phyloP scores from a whole-genome alignment of 768 basidiomycete species.

The Cubamyces lactineus region DNA sequence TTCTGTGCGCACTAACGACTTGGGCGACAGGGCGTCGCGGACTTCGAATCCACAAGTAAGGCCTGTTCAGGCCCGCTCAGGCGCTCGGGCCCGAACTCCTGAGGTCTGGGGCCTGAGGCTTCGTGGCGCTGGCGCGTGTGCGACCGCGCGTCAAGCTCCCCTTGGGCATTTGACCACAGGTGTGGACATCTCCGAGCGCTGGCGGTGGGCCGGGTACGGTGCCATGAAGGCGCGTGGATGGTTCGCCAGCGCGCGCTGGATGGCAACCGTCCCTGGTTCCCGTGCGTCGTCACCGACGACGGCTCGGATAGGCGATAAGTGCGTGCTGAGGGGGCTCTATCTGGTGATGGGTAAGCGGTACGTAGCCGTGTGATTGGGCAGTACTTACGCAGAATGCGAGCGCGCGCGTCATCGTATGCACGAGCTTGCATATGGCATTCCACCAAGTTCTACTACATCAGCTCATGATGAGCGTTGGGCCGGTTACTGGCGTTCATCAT shows the following conservation, averaged over 20 bases:
- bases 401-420: background rate
- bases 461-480: too few relatives aligned
- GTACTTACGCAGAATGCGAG: background rate
- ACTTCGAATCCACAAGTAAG: conserved; percentile 2
- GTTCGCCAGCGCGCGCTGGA: background rate
- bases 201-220: background rate
- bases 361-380: too few relatives aligned
- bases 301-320: too few relatives aligned
- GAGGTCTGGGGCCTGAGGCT: conserved; percentile 2
- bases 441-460: too few relatives aligned
- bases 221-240: background rate
- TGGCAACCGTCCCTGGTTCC: background rate
- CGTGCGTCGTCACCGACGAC: background rate
- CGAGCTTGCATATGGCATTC: background rate
- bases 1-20: background rate
- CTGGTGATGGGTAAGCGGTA: too few relatives aligned
- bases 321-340: too few relatives aligned
- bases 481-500: too few relatives aligned
- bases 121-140: background rate
- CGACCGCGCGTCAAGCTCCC: too few relatives aligned
- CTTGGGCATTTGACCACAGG: too few relatives aligned
- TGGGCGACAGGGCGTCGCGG: background rate
- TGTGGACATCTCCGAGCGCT: conserved; percentile 4
- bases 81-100: background rate
- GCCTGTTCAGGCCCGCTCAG: background rate